Conservation (phyloP, 2,329 filamentous ascomycete species). For the Dichotomopilus funicola region DNA sequence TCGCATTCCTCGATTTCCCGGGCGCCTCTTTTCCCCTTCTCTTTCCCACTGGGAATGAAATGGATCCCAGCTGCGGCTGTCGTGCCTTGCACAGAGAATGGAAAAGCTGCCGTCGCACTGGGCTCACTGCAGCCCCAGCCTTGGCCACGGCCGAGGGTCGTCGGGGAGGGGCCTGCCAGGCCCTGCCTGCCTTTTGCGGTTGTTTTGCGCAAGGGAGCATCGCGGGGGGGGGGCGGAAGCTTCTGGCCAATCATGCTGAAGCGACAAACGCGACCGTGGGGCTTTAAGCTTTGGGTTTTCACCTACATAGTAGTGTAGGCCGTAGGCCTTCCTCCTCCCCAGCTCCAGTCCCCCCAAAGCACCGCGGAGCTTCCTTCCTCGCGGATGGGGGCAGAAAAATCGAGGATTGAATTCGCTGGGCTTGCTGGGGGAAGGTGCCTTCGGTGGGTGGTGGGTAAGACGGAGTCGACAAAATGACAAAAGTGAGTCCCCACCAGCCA, state of each 20-base stretch:
- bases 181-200: too few relatives aligned
- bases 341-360: too few relatives aligned
- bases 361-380: too few relatives aligned
- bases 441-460: conserved; percentile 6
- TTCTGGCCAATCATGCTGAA: conserved; percentile 11
- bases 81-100: background rate
- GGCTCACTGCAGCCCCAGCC: conserved; percentile 9
- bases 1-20: too few relatives aligned
- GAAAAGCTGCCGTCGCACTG: conserved; percentile 9
- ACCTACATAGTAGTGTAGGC: too few relatives aligned
- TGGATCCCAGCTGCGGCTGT: background rate
- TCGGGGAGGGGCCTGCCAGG: background rate
- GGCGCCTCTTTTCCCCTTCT: too few relatives aligned
- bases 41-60: background rate
- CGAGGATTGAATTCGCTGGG: background rate
- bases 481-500: conserved; percentile 6
- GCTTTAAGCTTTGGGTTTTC: too few relatives aligned
- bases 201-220: background rate
- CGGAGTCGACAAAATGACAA: background rate
- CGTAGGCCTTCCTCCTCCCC: too few relatives aligned
- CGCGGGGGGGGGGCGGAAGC: background rate
- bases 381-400: background rate
- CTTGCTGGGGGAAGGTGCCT: too few relatives aligned
- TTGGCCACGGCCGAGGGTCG: background rate
- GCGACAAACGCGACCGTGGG: conserved; percentile 5